These are phyloP conservation scores for Ophioceras dolichostomum DNA, from an alignment of 2,329 filamentous ascomycete genomes.

Conservation along the genomic window DNA sequence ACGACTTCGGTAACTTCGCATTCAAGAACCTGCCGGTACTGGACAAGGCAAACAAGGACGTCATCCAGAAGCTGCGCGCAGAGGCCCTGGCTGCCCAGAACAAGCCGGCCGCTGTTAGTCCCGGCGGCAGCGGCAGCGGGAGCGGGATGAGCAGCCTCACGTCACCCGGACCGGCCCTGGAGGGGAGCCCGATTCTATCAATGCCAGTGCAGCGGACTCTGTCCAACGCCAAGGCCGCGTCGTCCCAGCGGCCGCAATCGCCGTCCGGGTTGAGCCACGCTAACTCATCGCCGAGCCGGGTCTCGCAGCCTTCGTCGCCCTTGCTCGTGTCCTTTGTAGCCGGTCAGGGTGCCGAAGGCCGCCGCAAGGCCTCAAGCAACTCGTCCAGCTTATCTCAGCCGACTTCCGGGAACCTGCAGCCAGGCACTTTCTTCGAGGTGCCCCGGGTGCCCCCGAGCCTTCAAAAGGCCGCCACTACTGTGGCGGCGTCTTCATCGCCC, in stretches of 20 bases:
- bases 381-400: conserved; percentile 76
- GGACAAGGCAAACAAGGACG: conserved; percentile 97
- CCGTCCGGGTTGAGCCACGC: conserved; percentile 69
- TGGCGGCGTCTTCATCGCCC: conserved; percentile 43
- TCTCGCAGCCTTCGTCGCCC: conserved; percentile 70
- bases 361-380: conserved; percentile 85
- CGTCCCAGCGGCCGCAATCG: conserved; percentile 69
- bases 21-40: conserved; percentile 96
- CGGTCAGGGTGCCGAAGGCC: conserved; percentile 61
- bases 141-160: conserved; percentile 15
- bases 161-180: conserved; percentile 59
- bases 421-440: conserved; percentile 59
- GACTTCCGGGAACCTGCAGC: conserved; percentile 55
- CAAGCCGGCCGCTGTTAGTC: conserved; percentile 35
- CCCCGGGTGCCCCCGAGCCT: conserved; percentile 48
- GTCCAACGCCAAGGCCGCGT: conserved; percentile 71
- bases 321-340: conserved; percentile 95
- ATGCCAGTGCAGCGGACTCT: conserved; percentile 71
- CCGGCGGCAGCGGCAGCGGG: conserved; percentile 25
- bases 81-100: conserved; percentile 66
- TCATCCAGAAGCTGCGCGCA: conserved; percentile 88
- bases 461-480: conserved; percentile 46
- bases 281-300: conserved; percentile 77
- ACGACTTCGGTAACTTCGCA: conserved; percentile 92
- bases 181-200: conserved; percentile 74